Evolutionary conservation across 177 flowering plant genomes (phyloP), one percentile per base, ranked within the genome.

Genomic region (Vitis hybrid): DNA sequence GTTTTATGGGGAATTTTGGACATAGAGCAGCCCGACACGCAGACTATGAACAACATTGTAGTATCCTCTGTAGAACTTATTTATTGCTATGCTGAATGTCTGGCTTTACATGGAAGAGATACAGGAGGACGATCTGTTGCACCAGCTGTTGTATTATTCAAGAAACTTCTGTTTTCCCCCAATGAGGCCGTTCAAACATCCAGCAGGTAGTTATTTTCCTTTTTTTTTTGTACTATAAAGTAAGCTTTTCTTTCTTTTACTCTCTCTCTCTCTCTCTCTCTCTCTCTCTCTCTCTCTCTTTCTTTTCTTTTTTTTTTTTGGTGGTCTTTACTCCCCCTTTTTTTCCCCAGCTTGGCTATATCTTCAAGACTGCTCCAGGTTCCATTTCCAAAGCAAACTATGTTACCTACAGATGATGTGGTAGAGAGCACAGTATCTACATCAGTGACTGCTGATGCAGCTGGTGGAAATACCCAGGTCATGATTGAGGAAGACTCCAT

Each of bases 321-420:
- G 45, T 39, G 45, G 45, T 39, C 45, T 39, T 39, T 39, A 39
- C 8, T 1, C 45, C 45, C 45, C 45, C 45, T 0, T 39, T 39
- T 39, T 39, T 39, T 39, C 45, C 45, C 8, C 86, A 96, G 99
- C 85, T 79, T 96, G 88, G 99, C 99, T n/a, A 89, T 96, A 82
- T 92, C 99, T 69, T 96, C 99, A 68, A 92, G 99, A 78, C 77
- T 96, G 85, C 97, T 96, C 51, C 99, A 96, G 84, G 98, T 96
- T 78, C 99, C 99, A 56, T 96, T 94, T 76, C 99, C 99, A 72
- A 94, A 92, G 83, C 99, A 96, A 81, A 94, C 97, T 0, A 87
- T 93, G 97, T 70, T 94, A 64, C 82, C 83, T 20, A 77, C 93
- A 64, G 98, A 96, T 81, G 98, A 94, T 79, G 84, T 64, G 33